A percentile compares a stretch with the other conserved stretches of the same genome.
These are phyloP conservation scores for Hibiscus mutabilis DNA, from an alignment of 345 rosid genomes.

Conservation along the genomic window DNA sequence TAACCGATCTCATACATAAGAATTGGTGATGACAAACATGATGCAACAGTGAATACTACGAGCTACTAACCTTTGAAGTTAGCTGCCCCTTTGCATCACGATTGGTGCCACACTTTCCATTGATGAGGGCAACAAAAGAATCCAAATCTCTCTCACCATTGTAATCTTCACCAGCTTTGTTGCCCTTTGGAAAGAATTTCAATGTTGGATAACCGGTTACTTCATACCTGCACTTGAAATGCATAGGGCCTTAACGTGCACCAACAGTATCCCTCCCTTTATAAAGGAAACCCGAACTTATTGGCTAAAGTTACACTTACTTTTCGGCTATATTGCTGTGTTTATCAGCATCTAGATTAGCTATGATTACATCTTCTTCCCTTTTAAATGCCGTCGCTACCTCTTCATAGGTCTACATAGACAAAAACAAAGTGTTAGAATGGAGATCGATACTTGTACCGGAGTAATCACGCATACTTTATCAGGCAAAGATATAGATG, in stretches of 20 bases:
- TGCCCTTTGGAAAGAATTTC: not conserved
- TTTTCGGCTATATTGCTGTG: not conserved
- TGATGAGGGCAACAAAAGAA: not conserved
- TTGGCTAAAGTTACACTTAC: not conserved
- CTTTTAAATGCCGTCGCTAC: not conserved
- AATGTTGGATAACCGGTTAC: not conserved
- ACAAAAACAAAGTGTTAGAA: not conserved
- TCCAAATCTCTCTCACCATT: not conserved
- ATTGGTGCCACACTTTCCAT: not conserved
- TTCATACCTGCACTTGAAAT: not conserved
- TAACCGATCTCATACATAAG: not conserved
- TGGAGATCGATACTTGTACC: not conserved
- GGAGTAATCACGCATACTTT: not conserved
- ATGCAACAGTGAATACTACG: not conserved
- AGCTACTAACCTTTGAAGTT: not conserved
- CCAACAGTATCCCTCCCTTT: not conserved
- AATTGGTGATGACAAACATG: not conserved
- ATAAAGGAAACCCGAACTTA: not conserved
- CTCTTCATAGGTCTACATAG: not conserved
- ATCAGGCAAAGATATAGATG: not conserved
- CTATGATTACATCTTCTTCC: not conserved
- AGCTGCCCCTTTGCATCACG: not conserved
- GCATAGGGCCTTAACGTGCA: not conserved
- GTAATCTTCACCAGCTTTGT: not conserved
- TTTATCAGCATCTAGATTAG: not conserved